Percentiles rank a stretch among this genome's conserved stretches.
phyloP scores from a whole-genome alignment of 1,284 basidiomycete species.

The Marasmius sp. region DNA sequence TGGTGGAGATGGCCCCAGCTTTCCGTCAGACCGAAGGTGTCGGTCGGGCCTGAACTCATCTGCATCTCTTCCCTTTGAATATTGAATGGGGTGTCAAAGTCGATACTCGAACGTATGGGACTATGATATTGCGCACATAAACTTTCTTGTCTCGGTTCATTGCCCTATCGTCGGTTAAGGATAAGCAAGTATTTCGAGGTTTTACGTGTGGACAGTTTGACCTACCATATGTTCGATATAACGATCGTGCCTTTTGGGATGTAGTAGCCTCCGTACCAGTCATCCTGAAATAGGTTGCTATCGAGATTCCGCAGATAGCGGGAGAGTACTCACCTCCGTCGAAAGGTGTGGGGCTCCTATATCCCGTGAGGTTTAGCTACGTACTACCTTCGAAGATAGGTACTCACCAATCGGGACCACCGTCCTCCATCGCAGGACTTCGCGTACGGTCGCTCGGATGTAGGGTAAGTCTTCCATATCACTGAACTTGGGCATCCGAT shows the following conservation, averaged over 20 bases:
- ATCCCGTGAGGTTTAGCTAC: neutral
- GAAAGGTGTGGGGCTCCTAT: neutral
- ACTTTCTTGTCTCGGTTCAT: slow-evolving; percentile 7
- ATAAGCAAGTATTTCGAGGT: neutral
- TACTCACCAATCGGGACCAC: slow-evolving; percentile 12
- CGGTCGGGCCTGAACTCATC: neutral
- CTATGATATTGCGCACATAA: neutral
- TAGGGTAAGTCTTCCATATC: slow-evolving; percentile 29
- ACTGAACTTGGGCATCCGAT: slow-evolving; percentile 27
- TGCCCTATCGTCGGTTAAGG: slow-evolving; percentile 1
- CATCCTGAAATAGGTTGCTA: slow-evolving; percentile 19
- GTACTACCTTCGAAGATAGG: neutral
- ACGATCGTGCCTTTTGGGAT: slow-evolving; percentile 19
- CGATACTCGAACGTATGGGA: neutral
- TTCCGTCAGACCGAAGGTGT: neutral
- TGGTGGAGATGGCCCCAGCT: neutral
- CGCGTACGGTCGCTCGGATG: slow-evolving; percentile 19
- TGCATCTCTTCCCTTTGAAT: neutral
- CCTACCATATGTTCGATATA: slow-evolving; percentile 25
- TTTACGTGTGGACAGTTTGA: neutral
- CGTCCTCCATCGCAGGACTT: slow-evolving; percentile 18
- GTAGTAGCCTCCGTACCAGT: slow-evolving; percentile 29
- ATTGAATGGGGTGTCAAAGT: neutral
- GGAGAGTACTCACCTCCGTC: neutral
- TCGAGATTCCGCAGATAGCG: neutral